phyloP scores from a whole-genome alignment of 2,329 filamentous ascomycete species.

The Talaromyces sp. region DNA sequence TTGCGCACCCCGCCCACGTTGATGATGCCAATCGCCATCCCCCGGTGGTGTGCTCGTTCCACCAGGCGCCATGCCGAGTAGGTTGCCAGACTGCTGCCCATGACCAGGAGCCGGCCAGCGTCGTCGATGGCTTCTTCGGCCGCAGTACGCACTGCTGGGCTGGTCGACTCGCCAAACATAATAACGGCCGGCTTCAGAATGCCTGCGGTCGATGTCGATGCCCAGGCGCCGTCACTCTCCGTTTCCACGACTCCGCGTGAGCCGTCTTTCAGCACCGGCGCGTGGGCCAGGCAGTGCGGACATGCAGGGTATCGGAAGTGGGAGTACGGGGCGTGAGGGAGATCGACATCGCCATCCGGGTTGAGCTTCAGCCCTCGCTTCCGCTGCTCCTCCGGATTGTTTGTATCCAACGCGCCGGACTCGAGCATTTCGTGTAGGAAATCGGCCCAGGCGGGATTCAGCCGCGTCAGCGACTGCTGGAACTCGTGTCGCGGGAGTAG shows the following conservation, averaged over 20 bases:
- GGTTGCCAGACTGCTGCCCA: slow-evolving; percentile 88
- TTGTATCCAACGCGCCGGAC: slow-evolving; percentile 69
- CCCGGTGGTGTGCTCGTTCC: slow-evolving; percentile 72
- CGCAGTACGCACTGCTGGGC: slow-evolving; percentile 60
- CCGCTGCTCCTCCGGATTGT: slow-evolving; percentile 65
- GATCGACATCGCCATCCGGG: slow-evolving; percentile 89
- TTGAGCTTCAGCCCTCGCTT: slow-evolving; percentile 73
- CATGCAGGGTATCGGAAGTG: slow-evolving; percentile 90
- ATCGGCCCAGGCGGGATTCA: slow-evolving; percentile 82
- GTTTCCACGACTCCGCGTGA: slow-evolving; percentile 57
- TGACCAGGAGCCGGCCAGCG: slow-evolving; percentile 67
- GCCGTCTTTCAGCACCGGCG: slow-evolving; percentile 54
- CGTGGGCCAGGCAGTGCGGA: slow-evolving; percentile 66
- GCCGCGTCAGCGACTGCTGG: slow-evolving; percentile 65
- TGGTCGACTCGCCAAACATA: slow-evolving; percentile 94
- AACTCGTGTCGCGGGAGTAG: slow-evolving; percentile 68
- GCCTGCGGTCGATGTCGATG: slow-evolving; percentile 60
- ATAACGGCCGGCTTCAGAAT: slow-evolving; percentile 88
- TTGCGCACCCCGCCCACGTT: slow-evolving; percentile 60
- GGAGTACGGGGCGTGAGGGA: slow-evolving; percentile 79
- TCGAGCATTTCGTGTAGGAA: slow-evolving; percentile 69
- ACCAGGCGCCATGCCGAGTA: slow-evolving; percentile 92
- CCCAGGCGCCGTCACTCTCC: slow-evolving; percentile 78
- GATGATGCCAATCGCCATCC: slow-evolving; percentile 80
- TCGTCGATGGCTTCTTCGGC: slow-evolving; percentile 77